Evolutionary conservation across 441 rosid genomes (phyloP), one percentile per base, ranked within the genome.

Genomic region (Erodium trifolium): DNA sequence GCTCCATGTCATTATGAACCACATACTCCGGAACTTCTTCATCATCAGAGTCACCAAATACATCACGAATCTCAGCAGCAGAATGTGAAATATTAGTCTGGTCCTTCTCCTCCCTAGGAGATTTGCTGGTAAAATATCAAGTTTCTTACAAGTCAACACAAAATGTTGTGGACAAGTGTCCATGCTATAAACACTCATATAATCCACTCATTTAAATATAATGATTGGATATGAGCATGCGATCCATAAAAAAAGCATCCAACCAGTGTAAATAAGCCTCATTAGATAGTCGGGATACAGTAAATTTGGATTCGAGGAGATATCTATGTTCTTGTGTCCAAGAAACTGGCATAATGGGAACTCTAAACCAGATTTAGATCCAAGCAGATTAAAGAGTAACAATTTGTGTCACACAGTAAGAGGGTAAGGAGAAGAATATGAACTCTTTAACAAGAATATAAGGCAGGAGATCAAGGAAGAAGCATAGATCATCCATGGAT

Each of bases 21-120:
- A 80, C 88, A 80, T 85, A 94, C 35, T 76, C 91, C 57, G 78
- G 87, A 17, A 71, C 89, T 17, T 91, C 99, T 73, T 94, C 99
- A 41, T 94, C 99, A 78, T 94, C 99, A 29, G 98, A 91, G 59
- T 87, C 97, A 68, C 99, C 99, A 82, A 94, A 94, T 35, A 94
- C 99, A 84, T 94, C 93, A 68, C 99, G 96, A 67, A 94, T 90
- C 77, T 90, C 96, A 55, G 88, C 90, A 13, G 87, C 88, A n/a
- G 97, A 82, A 14, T 81, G 88, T 71, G 83, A 76, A 78, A 75
- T 78, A 37, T 77, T 86, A 73, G 76, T 71, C 70, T 75, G 84
- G 78, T 80, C 91, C 82, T 88, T 86, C 81, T 87, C 99, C 74
- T 75, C 83, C 67, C 70, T 84, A 60, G 83, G 90, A 41, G 91